Percentiles rank a stretch among this genome's conserved stretches.
These are phyloP conservation scores for Erythrobasidium hasegawianum DNA, from an alignment of 1,284 basidiomycete species.

Conservation along the genomic window DNA sequence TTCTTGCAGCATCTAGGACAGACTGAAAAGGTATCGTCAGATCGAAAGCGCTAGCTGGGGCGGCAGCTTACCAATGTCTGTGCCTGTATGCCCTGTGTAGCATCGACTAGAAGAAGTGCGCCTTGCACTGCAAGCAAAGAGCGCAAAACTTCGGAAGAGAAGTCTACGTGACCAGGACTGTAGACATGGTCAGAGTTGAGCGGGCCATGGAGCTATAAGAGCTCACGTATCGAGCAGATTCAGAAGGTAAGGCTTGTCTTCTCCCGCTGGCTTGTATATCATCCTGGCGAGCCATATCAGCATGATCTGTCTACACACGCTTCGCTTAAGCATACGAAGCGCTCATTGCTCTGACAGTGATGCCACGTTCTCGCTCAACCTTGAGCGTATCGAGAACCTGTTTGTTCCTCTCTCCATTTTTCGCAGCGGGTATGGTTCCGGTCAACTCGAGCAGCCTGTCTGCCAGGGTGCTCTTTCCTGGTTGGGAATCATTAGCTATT, in stretches of 20 bases:
- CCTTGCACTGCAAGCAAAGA: constrained; percentile 71
- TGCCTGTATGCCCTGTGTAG: constrained; percentile 85
- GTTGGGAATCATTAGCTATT: too few species aligned
- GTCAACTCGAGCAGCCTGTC: constrained; percentile 75
- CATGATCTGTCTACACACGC: background rate
- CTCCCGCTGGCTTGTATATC: constrained; percentile 56
- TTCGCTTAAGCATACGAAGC: constrained; percentile 59
- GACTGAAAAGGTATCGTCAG: constrained; percentile 51
- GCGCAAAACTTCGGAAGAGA: constrained; percentile 91
- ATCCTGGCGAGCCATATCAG: constrained; percentile 58
- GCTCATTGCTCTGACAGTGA: constrained; percentile 81
- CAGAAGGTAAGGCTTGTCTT: constrained; percentile 66
- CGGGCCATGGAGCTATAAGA: too few species aligned
- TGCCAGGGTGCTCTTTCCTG: constrained; percentile 61
- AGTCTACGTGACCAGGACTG: constrained; percentile 83
- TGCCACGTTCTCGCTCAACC: constrained; percentile 91
- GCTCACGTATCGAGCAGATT: constrained; percentile 90
- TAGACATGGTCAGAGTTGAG: too few species aligned
- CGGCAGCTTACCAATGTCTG: constrained; percentile 67
- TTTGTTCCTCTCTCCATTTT: constrained; percentile 64
- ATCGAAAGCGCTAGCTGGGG: too few species aligned
- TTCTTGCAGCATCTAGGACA: constrained; percentile 83
- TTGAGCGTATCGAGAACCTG: constrained; percentile 95
- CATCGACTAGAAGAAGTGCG: constrained; percentile 84
- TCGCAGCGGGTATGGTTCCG: constrained; percentile 67